These are phyloP conservation scores for Pestalotiopsis sp. DNA, from an alignment of 2,329 filamentous ascomycete genomes.

Conservation along the genomic window DNA sequence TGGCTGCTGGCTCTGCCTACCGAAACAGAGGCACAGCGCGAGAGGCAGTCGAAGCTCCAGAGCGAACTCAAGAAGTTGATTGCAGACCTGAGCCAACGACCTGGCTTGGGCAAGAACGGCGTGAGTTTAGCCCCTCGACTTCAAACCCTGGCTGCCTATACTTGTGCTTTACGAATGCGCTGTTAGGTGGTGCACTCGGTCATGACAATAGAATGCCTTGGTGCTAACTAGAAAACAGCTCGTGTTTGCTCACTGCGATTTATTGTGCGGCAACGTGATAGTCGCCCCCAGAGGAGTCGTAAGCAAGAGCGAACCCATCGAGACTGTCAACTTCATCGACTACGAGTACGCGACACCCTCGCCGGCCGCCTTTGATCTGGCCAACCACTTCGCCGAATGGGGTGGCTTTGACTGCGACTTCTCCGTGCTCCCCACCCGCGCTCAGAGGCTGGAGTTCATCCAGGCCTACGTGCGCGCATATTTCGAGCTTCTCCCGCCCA, in stretches of 20 bases:
- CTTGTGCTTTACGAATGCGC: background rate
- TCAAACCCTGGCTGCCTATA: background rate
- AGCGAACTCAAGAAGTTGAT: slow-evolving; percentile 73
- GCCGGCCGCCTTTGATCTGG: slow-evolving; percentile 92
- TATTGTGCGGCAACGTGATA: slow-evolving; percentile 96
- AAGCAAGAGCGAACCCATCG: slow-evolving; percentile 31
- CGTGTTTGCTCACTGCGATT: slow-evolving; percentile 92
- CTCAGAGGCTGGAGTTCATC: slow-evolving; percentile 79
- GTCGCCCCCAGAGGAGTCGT: slow-evolving; percentile 58
- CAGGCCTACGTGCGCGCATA: slow-evolving; percentile 81
- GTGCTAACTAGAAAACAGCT: slow-evolving; percentile 52
- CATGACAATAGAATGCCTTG: background rate
- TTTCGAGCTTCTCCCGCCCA: slow-evolving; percentile 52
- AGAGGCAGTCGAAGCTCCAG: slow-evolving; percentile 70
- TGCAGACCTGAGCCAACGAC: slow-evolving; percentile 71
- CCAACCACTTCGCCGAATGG: slow-evolving; percentile 99
- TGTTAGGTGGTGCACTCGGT: background rate
- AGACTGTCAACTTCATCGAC: slow-evolving; percentile 84
- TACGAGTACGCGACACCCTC: slow-evolving; percentile 97
- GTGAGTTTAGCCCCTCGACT: slow-evolving; percentile 48
- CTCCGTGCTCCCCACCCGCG: slow-evolving; percentile 74
- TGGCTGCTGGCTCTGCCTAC: slow-evolving; percentile 88
- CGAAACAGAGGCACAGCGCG: slow-evolving; percentile 67
- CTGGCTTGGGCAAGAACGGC: slow-evolving; percentile 74
- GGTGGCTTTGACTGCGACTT: slow-evolving; percentile 96